Percentiles rank a stretch among this genome's conserved stretches.
Conservation (phyloP, 2,329 filamentous ascomycete species). For the Monosporascus sp. region DNA sequence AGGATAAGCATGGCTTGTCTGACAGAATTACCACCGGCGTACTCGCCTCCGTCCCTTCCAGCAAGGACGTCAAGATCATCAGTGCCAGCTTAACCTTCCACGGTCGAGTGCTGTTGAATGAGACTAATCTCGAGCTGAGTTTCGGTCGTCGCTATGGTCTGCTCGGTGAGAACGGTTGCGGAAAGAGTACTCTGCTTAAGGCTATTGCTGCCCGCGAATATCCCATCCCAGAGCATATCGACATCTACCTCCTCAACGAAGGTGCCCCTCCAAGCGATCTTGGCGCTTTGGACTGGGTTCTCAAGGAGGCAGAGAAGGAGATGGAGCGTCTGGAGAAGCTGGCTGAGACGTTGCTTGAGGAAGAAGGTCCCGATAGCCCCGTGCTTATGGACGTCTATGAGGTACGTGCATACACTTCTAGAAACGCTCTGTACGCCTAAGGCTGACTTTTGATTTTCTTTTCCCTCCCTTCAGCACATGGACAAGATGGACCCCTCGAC, state of each 20-base stretch:
- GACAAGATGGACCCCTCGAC: constrained; percentile 98
- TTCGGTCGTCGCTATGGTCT: constrained; percentile 91
- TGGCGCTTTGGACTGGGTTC: constrained; percentile 95
- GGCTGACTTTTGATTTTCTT: constrained; percentile 4
- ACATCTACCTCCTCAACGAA: constrained; percentile 97
- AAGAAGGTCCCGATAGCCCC: constrained; percentile 85
- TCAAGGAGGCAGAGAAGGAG: constrained; percentile 89
- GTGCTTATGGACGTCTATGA: constrained; percentile 93
- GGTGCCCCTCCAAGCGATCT: constrained; percentile 84
- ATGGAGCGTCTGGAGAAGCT: constrained; percentile 83
- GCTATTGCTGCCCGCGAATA: constrained; percentile 90
- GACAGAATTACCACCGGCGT: constrained; percentile 98
- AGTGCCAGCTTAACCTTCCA: constrained; percentile 94
- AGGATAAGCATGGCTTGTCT: constrained; percentile 93
- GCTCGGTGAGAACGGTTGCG: constrained; percentile 97
- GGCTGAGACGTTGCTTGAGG: constrained; percentile 86
- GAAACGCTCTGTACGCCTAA: neutral
- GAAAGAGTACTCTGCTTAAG: constrained; percentile 97
- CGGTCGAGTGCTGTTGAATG: constrained; percentile 90
- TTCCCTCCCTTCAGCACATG: constrained; percentile 73
- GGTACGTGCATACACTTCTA: constrained; percentile 48
- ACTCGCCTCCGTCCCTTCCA: constrained; percentile 74
- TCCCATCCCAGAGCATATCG: constrained; percentile 91
- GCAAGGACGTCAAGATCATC: constrained; percentile 95
- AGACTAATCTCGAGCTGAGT: constrained; percentile 88